Base-by-base conservation (phyloP, 345 rosid genomes). In the Salix brachista region DNA sequence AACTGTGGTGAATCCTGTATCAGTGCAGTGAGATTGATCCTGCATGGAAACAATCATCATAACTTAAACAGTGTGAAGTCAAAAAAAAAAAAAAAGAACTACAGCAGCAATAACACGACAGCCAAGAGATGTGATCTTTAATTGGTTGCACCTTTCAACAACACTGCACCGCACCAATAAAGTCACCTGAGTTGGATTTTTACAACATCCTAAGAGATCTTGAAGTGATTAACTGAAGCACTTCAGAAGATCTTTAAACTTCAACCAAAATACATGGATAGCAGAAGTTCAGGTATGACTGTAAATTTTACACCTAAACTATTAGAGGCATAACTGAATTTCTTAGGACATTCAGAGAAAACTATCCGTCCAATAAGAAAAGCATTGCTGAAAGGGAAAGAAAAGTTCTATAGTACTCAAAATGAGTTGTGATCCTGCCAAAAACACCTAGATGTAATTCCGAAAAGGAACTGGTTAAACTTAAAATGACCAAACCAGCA, bases 21-120 rank as follows among this genome's bases (percentile, higher is more conserved):
- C 7, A 2, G 79, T 81, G 67, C 84, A 81, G 67, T 74, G 81
- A 5, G 76, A 77, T 25, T 75, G 81, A 71, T 78, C 70, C 84
- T 81, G 80, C 41, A 69, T 26, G 32, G 67, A 64, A 42, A 80
- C 26, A 73, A 50, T 36, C n/a, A 67, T 60, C 39, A 44, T 21
- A 56, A 72, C 19, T 61, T 25, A 36, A 25, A 62, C 58, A 52
- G 5, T 16, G 26, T 23, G 17, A 25, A 18, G 13, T 26, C 8
- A 19, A 52, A 52, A 52, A 19, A 52, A 6, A 30, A 30, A 39
- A 10, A 19, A 26, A 26, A 30, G 21, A 21, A 1, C 25, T 6
- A 16, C 18, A 28, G 23, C 23, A 48, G 30, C 39, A 70, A 37
- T n/a, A 70, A 28, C 12, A 46, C 28, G 46, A 39, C 3, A 25